Base-by-base conservation (phyloP, 805 yeast genomes). In the Wickerhamomyces bovis region DNA sequence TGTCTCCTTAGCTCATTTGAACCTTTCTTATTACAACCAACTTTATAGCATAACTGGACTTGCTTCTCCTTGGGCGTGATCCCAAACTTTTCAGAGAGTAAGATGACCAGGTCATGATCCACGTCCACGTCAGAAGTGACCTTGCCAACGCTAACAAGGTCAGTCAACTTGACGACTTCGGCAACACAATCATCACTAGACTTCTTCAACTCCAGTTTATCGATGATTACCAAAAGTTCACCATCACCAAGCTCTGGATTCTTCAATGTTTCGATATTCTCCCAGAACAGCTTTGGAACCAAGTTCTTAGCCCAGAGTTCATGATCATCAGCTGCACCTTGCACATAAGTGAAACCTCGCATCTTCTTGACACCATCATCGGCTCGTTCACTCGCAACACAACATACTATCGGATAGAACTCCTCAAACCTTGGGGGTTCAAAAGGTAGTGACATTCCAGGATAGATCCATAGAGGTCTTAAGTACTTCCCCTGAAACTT, bases 241-340 rank as follows among this genome's bases (percentile, higher is more conserved):
- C 54, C 53, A 15, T 70, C 75, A 13, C 67, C 46, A 4, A 57
- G 44, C 4, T 44, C 42, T 9, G 44, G 41, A 42, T 68, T 63
- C 2, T 58, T 51, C 18, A 76, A 56, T 4, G 15, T 18, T 0
- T 60, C 63, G 3, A 60, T 43, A 48, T 75, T 58, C 4, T 58
- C 44, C 95, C 95, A 88, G 42, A 85, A 76, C 23, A 77, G 42
- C 0, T 56, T 54, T 0, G 90, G 80, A 1, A 71, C 73, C 26
- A 88, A 62, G 0, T 72, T 67, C 5, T 75, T 69, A 0, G 83
- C 76, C 97, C 97, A 89, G 11, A 83, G 68, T 57, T 89, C 97
- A 61, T 89, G 96, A 57, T 90, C 97, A 63, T 89, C 97, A 0
- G 94, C 97, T 0, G 96, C 94, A 1, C 97, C 97, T 63, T 89